A percentile compares a stretch with the other conserved stretches of the same genome.
Conservation (phyloP, 768 basidiomycete species). For the Boletellus emodensis region DNA sequence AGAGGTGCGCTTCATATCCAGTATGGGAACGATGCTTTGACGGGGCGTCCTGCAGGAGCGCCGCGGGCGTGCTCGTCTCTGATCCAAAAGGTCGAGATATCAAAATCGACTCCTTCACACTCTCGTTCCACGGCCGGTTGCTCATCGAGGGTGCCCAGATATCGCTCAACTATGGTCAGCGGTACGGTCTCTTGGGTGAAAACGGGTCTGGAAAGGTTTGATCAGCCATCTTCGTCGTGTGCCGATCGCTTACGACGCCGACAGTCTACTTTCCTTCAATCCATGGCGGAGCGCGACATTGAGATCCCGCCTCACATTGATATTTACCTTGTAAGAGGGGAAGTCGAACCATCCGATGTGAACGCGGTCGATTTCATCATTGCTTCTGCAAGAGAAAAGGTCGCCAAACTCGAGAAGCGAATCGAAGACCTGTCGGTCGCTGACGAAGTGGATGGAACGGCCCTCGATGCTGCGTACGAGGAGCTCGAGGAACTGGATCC, state of each 20-base stretch:
- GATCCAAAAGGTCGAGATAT: slow-evolving; percentile 93
- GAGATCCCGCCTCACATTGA: slow-evolving; percentile 94
- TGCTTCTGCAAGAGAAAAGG: slow-evolving; percentile 87
- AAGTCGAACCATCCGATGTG: slow-evolving; percentile 91
- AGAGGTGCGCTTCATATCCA: slow-evolving; percentile 53
- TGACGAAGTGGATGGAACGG: slow-evolving; percentile 83
- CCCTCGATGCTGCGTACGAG: slow-evolving; percentile 87
- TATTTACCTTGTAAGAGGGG: slow-evolving; percentile 94
- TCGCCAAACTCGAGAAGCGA: slow-evolving; percentile 85
- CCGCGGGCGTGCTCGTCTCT: slow-evolving; percentile 88
- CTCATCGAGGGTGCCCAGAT: slow-evolving; percentile 65
- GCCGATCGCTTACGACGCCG: slow-evolving; percentile 2
- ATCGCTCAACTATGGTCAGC: slow-evolving; percentile 82
- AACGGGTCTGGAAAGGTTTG: slow-evolving; percentile 98
- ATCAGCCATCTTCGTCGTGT: slow-evolving; percentile 10
- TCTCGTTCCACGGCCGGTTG: slow-evolving; percentile 95
- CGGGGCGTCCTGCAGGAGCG: slow-evolving; percentile 53
- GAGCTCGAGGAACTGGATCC: slow-evolving; percentile 98
- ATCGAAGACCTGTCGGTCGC: slow-evolving; percentile 93
- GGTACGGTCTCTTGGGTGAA: slow-evolving; percentile 94
- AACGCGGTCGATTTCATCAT: slow-evolving; percentile 99
- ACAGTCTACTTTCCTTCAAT: slow-evolving; percentile 94
- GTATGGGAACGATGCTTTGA: background rate
- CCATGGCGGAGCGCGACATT: slow-evolving; percentile 92
- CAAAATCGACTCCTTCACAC: slow-evolving; percentile 93